Base-by-base conservation (phyloP, 345 rosid genomes). In the Aquilaria malaccensis region DNA sequence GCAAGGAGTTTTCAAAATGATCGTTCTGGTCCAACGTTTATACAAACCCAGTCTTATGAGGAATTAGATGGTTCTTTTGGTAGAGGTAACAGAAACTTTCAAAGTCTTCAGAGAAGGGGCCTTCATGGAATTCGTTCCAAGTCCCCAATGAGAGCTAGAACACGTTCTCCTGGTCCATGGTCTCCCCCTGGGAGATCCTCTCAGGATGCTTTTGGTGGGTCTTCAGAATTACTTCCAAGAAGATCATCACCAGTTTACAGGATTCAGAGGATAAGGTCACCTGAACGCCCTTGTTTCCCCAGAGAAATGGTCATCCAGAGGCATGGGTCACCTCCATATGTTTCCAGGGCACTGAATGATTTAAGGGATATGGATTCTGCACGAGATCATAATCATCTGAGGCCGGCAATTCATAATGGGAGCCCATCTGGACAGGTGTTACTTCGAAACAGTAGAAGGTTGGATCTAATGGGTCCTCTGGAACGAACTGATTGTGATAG, bases 101-200 rank as follows among this genome's bases (percentile, higher is more conserved):
- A 82, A 6, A 64, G 87, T 50, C 62, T 72, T 48, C 80, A 75
- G 67, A 72, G 79, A 76, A 78, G 85, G 67, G 83, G 52, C 13
- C 74, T 66, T 79, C 70, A 75, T 31, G 80, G 70, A 52, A 68
- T 75, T 70, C 82, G 70, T 50, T 91, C 94, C 14, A 81, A 83
- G 33, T 91, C 96, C 73, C 97, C 96, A 22, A 14, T 71, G 32
- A 80, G 88, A 73, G 72, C 76, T 67, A 78, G 86, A 57, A 72
- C 81, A 58, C 79, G 82, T 52, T 80, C 93, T 60, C 85, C 88
- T 55, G 81, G 82, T 81, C 77, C 80, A 52, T 85, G 96, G 83
- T 72, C 85, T 15, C 72, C 96, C 67, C 77, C 80, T 13, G 75
- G 89, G 80, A 81, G 88, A 75, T 81, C 95, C 67, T 74, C 98